phyloP scores from a whole-genome alignment of 1,139 yeast genomes.

The Meyerozyma elateridarum region DNA sequence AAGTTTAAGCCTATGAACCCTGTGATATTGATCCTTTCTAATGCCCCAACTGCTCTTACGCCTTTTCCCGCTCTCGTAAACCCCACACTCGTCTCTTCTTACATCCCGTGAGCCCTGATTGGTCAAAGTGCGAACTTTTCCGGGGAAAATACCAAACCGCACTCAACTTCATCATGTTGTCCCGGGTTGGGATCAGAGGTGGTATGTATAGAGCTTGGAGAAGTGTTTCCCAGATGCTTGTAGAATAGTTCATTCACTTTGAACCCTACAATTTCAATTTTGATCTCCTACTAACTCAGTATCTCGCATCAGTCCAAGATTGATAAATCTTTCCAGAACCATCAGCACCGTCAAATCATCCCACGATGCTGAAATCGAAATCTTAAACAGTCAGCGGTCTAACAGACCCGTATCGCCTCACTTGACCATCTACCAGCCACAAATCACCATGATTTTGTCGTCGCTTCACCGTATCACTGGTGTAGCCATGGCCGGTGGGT shows the following conservation, averaged over 20 bases:
- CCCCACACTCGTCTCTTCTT: too few species aligned
- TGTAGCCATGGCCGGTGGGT: constrained; percentile 70
- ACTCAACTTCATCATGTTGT: constrained; percentile 1
- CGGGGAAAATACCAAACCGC: background rate
- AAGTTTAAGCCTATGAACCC: too few species aligned
- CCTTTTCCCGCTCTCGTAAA: too few species aligned
- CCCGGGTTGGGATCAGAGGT: constrained; percentile 4
- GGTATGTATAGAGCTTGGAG: background rate
- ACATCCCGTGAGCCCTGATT: too few species aligned
- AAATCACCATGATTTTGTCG: constrained; percentile 78
- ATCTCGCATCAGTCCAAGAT: background rate
- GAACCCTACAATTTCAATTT: background rate
- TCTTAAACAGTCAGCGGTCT: constrained; percentile 76
- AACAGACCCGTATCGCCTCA: constrained; percentile 93
- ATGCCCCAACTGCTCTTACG: too few species aligned
- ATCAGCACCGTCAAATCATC: constrained; percentile 58
- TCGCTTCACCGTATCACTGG: constrained; percentile 86
- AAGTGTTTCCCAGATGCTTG: background rate
- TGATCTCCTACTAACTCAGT: background rate
- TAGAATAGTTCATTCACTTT: too few species aligned
- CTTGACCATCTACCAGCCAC: constrained; percentile 83
- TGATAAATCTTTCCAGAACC: constrained; percentile 20
- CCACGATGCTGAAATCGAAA: constrained; percentile 58
- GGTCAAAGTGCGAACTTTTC: constrained; percentile 2
- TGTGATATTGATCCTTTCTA: too few species aligned